These are phyloP conservation scores for Trypanosoma cruzi DNA, from an alignment of 208 protist genomes.

Conservation along the genomic window DNA sequence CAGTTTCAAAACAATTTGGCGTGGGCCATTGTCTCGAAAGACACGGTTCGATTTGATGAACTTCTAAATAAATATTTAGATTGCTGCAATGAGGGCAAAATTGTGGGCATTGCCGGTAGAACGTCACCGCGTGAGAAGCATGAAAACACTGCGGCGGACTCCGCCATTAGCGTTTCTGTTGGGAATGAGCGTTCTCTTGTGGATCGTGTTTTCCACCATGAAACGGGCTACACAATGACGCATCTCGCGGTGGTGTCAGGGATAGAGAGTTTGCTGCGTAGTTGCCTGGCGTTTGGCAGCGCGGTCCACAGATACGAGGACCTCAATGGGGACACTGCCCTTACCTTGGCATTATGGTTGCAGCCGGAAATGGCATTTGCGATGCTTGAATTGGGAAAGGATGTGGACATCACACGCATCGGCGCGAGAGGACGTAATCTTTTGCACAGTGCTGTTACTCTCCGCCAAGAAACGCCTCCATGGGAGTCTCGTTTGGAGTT, in stretches of 20 bases:
- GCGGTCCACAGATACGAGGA: constrained; percentile 40
- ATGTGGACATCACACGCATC: constrained; percentile 15
- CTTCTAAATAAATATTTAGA: constrained; percentile 20
- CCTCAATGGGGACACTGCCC: constrained; percentile 43
- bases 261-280: constrained; percentile 21
- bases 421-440: constrained; percentile 30
- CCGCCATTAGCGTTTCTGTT: not conserved
- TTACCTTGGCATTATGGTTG: constrained; percentile 37
- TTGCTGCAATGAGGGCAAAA: constrained; percentile 4
- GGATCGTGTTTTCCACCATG: constrained; percentile 38
- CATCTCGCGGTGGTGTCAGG: constrained; percentile 41
- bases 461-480: constrained; percentile 25
- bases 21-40: constrained; percentile 21
- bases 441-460: constrained; percentile 36
- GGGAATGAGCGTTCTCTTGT: constrained; percentile 21
- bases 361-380: constrained; percentile 15
- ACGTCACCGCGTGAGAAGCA: not conserved
- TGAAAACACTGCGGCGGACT: not conserved
- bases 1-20: constrained; percentile 45
- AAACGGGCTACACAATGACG: constrained; percentile 44
- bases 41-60: constrained; percentile 24
- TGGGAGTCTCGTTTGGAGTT: constrained; percentile 38
- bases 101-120: not conserved
- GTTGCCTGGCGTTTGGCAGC: constrained; percentile 36
- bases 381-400: constrained; percentile 10